Evolutionary conservation across 345 rosid species (phyloP), one percentile per base, ranked within the genome.

Genomic region (Aethionema arabicum): DNA sequence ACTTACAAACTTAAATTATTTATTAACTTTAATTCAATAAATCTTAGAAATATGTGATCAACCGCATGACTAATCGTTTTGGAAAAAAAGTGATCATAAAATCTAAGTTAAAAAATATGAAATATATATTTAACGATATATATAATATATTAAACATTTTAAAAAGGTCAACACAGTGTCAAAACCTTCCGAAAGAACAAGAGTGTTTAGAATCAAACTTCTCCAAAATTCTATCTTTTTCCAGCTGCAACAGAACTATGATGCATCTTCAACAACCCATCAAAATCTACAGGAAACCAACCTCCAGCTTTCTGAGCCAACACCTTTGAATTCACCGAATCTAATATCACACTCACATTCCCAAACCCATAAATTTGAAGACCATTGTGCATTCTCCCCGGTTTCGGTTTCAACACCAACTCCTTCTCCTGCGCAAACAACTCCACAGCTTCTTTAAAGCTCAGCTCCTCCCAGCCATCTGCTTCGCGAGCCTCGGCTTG

Each of bases 361-460:
- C 97, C 99, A 58, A 87, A 93, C 52, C 90, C 91, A 49, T 84
- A 93, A 42, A 93, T 83, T 77, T 87, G 96, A 48, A 80, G 87
- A 15, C 99, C 97, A 14, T 85, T 78, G 69, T 83, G 82, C 78
- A 57, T 80, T 78, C 97, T 83, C 30, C 88, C 88, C 33, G 85
- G 87, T 68, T 93, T 93, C 14, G 86, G 88, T 68, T 69, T 82
- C 66, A 87, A 93, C 35, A 80, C 79, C 74, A 92, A 75, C 61
- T 82, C 89, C n/a, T 92, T 76, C 56, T 85, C 85, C 70, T 80
- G 95, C 0, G 97, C 99, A 76, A 78, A 83, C 15, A 84, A 75
- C 79, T 90, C 97, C 31, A 90, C 76, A 4, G 81, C 87, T 80
- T 93, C 99, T 74, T 80, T 90, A 78, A 93, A 65, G 56, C 80